Evolutionary conservation across 768 basidiomycete genomes (phyloP), one percentile per base, ranked within the genome.

Genomic region (Sutorius australiensis): DNA sequence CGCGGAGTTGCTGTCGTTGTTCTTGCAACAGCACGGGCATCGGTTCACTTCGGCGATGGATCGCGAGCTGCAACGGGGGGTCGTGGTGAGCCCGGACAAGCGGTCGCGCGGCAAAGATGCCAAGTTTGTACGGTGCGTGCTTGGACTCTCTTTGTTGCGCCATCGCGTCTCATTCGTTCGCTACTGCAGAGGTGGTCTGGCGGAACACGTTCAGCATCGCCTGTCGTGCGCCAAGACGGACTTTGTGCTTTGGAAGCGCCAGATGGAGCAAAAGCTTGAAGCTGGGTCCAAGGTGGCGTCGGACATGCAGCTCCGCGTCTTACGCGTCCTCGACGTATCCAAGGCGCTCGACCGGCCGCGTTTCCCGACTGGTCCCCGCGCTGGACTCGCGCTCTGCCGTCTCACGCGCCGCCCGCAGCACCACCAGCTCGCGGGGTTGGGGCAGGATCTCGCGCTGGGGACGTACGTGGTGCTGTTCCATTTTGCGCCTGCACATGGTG

Each of bases 11-110:
- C 71, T 82, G 10, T 77, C 79, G 5, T 71, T 84, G 14, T 73
- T 82, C 41, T 64, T 85, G 14, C 77, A 76, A 46, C 77, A 82
- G 55, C 71, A 79, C 36, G 69, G 68, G 0, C 63, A 63, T 53
- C 72, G 44, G 48, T 77, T 58, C 65, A 73, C 62, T 3, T 71
- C 72, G 8, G 57, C 64, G 27, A 64, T 67, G 14, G 72, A 75
- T 42, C 63, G 61, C 2, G 73, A 78, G 56, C 62, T 72, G 2
- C 69, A 70, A 11, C 75, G 81, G n/a, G 84, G 82, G 1, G 59
- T 86, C 36, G 75, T 75, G 54, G 60, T 82, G 48, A 86, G 83
- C 65, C 84, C 84, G 0, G 75, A 80, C 57, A 86, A 84, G 67
- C 68, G 68, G 19, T 68, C 68, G 34, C 73, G 71, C 44, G 72